Base-by-base conservation (phyloP, 768 basidiomycete genomes). In the Kwoniella newhampshirensis region DNA sequence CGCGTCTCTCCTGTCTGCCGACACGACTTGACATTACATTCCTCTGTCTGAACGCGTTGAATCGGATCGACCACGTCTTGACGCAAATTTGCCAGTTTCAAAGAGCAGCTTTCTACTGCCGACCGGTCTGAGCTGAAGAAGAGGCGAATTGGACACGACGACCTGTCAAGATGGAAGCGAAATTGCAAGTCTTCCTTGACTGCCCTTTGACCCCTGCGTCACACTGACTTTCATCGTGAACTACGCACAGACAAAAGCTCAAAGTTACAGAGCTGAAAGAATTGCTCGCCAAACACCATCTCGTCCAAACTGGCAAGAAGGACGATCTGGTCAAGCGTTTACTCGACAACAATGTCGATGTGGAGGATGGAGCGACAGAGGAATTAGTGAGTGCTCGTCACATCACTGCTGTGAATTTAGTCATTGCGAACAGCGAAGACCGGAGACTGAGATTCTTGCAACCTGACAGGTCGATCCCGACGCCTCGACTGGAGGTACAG, bases 221-320 rank as follows among this genome's bases (percentile, higher is more conserved):
- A 26, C 7, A 6, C 17, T 49, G 21, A 51, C 6, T 30, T 40
- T 46, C 44, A n/a, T 41, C 30, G 21, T 30, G 26, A n/a, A 32
- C 25, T 28, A 8, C 30, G 23, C 30, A 11, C 57, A 73, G 71
- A 13, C 68, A 73, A 56, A 73, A 70, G 35, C 65, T 73, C 27
- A 73, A 70, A 43, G 71, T 73, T 3, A 53, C 68, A 11, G 71
- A 73, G 43, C 63, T 73, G 30, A 73, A 73, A 46, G 71, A 70
- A 28, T 35, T 73, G 35, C 57, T 70, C 13, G 60, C 62, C 3
- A 73, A 73, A 44, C 64, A 73, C 36, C 42, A 56, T 43, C 48
- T 73, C 12, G 41, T 56, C 13, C 64, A 66, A 35, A 64, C 67
- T 2, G 71, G 71, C 3, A 73, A 73, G 60, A 73, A 73, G 42